Evolutionary conservation across 2,329 filamentous ascomycete species (phyloP), one percentile per base, ranked within the genome.

Genomic region (Cladosporium sphaerospermum): DNA sequence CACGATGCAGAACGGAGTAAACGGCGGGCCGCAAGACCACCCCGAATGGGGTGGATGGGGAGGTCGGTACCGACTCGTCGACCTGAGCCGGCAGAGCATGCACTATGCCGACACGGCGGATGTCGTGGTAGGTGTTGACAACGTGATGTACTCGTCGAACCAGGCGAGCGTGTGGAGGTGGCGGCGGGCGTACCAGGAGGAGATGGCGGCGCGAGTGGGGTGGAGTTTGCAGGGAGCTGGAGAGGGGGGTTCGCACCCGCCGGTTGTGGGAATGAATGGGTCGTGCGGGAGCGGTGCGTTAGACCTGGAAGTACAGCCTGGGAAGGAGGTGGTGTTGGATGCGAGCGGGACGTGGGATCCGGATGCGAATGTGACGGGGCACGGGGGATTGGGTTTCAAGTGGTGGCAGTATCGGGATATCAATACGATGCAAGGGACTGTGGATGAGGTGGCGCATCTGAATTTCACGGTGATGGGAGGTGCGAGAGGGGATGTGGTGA

Each of bases 131-230:
- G 71, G 69, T 7, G 49, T 62, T 8, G 65, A 67, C 28, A 66
- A 67, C 14, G 59, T 58, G 28, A 68, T 60, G 1, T 64, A 69
- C 52, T 69, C 67, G 10, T 70, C 67, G 9, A 78, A 75, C 45
- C 72, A 77, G 18, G 75, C 75, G 2, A 76, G 74, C 0, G 74
- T 79, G 32, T 79, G 77, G 76, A 67, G 77, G n/a, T 80, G 76
- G 78, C 63, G 76, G 11, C 66, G 73, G 49, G 75, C 76, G 0
- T 79, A 74, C 53, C 76, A 79, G 61, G 73, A 74, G 45, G 76
- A 79, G 52, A 79, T 75, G 61, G 76, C 68, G 9, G 77, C 69
- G 19, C 66, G 68, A 23, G 77, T 76, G 59, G 73, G 71, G 59
- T 80, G 69, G 78, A 76, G 67, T 11, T 62, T 72, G 57, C 57